Conservation (phyloP, 495 filamentous ascomycete species). For the Penicillium maclennaniae region DNA sequence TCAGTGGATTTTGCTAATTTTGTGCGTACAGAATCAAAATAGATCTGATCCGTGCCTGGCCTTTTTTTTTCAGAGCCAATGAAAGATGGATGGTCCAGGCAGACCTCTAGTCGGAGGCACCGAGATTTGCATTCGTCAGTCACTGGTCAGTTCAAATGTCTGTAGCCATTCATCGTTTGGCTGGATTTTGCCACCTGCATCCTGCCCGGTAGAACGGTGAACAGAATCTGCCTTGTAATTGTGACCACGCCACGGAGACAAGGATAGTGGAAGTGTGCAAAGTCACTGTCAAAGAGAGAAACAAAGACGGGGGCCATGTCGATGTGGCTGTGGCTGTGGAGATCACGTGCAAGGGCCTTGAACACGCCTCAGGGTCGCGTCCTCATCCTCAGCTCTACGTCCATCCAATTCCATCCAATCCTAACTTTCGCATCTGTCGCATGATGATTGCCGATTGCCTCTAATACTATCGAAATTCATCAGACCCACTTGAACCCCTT, state of each 20-base stretch:
- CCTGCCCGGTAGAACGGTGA: neutral
- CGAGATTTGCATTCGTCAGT: neutral
- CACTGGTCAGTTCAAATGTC: neutral
- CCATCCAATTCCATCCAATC: conserved; percentile 5
- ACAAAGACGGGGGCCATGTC: neutral
- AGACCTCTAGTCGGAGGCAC: neutral
- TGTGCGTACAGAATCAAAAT: neutral
- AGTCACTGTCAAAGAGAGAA: neutral
- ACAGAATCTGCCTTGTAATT: neutral
- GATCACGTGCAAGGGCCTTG: neutral
- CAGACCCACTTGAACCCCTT: neutral
- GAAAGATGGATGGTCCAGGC: neutral
- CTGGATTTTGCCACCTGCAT: neutral
- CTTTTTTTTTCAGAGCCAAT: neutral
- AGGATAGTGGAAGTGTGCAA: neutral
- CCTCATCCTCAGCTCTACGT: conserved; percentile 2
- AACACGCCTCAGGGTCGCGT: conserved; percentile 2
- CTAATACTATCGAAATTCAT: neutral
- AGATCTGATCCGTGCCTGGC: neutral
- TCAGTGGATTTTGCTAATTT: conserved; percentile 3
- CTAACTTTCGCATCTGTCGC: conserved; percentile 4
- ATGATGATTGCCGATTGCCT: conserved; percentile 4
- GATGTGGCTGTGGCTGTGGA: neutral
- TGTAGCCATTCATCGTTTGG: neutral
- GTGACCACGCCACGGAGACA: neutral